Evolutionary conservation across 2,329 filamentous ascomycete species (phyloP).

Genomic region (Cytospora leucostoma): DNA sequence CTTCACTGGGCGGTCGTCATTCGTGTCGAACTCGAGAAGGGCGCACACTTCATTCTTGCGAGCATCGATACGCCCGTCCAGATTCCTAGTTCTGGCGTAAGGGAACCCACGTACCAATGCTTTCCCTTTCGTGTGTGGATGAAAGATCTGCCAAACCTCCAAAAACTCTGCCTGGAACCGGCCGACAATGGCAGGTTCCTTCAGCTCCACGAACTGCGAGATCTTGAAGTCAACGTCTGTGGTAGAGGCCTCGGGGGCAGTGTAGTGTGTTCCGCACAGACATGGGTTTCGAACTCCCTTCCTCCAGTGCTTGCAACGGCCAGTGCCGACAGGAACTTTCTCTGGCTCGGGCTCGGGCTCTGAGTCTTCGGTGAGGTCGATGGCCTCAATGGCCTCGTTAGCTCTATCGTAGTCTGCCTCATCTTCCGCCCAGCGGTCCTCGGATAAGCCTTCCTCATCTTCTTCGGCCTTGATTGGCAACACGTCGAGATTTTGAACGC

Average conservation of each 20-base stretch:
- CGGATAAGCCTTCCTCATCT: slow-evolving; percentile 14
- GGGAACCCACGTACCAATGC: slow-evolving; percentile 44
- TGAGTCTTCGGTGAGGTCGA: slow-evolving; percentile 14
- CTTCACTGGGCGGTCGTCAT: slow-evolving; percentile 37
- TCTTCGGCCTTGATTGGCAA: slow-evolving; percentile 17
- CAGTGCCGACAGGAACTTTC: not conserved
- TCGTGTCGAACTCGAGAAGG: slow-evolving; percentile 43
- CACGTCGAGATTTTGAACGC: slow-evolving; percentile 1
- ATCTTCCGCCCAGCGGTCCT: slow-evolving; percentile 22
- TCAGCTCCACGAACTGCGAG: slow-evolving; percentile 32
- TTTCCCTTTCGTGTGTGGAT: slow-evolving; percentile 41
- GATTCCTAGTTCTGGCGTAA: slow-evolving; percentile 39
- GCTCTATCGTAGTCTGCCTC: slow-evolving; percentile 22
- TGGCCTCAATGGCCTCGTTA: slow-evolving; percentile 7
- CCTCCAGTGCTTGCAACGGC: slow-evolving; percentile 14
- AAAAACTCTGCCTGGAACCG: slow-evolving; percentile 31
- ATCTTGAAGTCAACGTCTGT: slow-evolving; percentile 18
- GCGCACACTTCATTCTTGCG: slow-evolving; percentile 48
- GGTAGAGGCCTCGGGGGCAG: slow-evolving; percentile 20
- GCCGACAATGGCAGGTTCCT: slow-evolving; percentile 29
- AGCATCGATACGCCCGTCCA: slow-evolving; percentile 41
- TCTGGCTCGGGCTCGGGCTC: not conserved
- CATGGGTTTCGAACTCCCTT: slow-evolving; percentile 24
- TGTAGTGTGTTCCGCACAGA: slow-evolving; percentile 14
- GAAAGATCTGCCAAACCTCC: slow-evolving; percentile 43